Conservation (phyloP, 2,329 filamentous ascomycete genomes). For the Phyllosticta citrichinensis region DNA sequence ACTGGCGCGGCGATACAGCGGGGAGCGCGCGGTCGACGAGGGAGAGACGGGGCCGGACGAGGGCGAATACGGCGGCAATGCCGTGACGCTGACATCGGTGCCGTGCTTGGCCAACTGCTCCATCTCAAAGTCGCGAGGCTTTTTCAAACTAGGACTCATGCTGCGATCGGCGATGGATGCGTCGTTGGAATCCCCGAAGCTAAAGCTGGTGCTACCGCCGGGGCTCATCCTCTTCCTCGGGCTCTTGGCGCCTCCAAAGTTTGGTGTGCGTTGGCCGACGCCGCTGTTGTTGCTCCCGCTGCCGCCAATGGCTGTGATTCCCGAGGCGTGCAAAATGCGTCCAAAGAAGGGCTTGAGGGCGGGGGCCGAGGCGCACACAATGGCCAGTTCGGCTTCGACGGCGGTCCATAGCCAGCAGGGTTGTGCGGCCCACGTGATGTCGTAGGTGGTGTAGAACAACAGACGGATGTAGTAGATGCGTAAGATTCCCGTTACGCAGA, state of each 20-base stretch:
- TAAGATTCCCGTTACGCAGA: constrained; percentile 26
- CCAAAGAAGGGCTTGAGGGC: constrained; percentile 32
- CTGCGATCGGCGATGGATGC: neutral
- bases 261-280: neutral
- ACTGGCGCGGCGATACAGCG: neutral
- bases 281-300: neutral
- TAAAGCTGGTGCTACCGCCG: neutral
- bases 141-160: neutral
- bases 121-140: neutral
- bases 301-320: neutral
- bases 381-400: constrained; percentile 31
- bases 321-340: neutral
- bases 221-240: neutral
- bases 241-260: neutral
- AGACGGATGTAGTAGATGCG: constrained; percentile 28
- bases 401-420: constrained; percentile 33
- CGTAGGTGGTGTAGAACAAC: constrained; percentile 26
- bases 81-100: neutral
- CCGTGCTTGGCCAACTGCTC: neutral
- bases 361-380: constrained; percentile 35
- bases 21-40: neutral
- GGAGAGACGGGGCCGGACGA: neutral
- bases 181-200: neutral
- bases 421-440: constrained; percentile 31
- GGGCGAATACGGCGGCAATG: neutral